Evolutionary conservation across 2,329 filamentous ascomycete species (phyloP).

Genomic region (Pseudogymnoascus verrucosus): DNA sequence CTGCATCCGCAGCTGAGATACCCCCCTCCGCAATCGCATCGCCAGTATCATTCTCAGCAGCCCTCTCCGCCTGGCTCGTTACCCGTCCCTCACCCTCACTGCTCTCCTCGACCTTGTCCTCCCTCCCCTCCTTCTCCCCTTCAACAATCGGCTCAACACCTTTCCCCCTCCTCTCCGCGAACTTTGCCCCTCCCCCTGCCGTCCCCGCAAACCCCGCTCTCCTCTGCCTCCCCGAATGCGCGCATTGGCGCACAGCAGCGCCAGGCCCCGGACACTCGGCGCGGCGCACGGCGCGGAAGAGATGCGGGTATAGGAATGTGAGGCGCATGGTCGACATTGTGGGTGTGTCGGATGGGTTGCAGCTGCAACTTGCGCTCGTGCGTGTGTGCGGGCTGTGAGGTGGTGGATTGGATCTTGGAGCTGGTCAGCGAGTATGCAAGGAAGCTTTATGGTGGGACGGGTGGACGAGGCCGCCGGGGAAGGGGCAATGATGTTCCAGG

Average conservation of each 20-base stretch:
- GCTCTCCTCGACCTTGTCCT: conserved; percentile 13
- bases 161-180: conserved; percentile 51
- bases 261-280: conserved; percentile 35
- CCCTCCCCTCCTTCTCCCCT: conserved; percentile 23
- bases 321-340: conserved; percentile 56
- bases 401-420: conserved; percentile 6
- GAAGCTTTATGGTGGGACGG: conserved; percentile 1
- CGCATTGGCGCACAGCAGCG: conserved; percentile 26
- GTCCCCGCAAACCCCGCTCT: conserved; percentile 33
- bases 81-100: neutral
- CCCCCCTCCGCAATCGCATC: conserved; percentile 12
- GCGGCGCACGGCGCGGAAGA: conserved; percentile 48
- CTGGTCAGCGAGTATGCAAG: neutral
- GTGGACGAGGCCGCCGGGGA: neutral
- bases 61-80: too few species aligned
- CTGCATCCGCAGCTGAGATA: neutral
- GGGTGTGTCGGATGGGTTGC: neutral
- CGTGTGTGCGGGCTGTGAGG: neutral
- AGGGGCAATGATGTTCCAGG: neutral
- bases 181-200: conserved; percentile 33
- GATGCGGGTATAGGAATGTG: conserved; percentile 60
- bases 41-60: conserved; percentile 10
- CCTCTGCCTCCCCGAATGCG: conserved; percentile 19
- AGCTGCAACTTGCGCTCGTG: neutral
- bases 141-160: conserved; percentile 46